A percentile compares a stretch with the other conserved stretches of the same genome.
Conservation (phyloP, 2,329 filamentous ascomycete genomes). For the Cadophora sp. region DNA sequence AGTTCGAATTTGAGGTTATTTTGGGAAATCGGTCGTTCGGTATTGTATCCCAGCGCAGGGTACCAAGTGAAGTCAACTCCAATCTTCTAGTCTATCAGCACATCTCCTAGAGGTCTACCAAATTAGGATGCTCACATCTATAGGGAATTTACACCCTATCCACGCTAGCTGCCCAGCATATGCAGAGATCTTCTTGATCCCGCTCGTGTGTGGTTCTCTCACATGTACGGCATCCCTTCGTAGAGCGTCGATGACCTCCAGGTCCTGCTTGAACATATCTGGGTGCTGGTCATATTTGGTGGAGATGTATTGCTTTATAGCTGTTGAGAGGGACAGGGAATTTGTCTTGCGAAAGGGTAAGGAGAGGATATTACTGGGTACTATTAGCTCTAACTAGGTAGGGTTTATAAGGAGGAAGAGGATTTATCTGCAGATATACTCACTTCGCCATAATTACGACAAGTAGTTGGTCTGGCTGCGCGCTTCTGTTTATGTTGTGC, state of each 20-base stretch:
- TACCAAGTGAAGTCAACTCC: constrained; percentile 98
- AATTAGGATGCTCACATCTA: constrained; percentile 69
- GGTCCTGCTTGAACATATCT: constrained; percentile 92
- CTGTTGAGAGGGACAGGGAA: constrained; percentile 76
- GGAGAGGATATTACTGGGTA: constrained; percentile 45
- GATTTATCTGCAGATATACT: neutral
- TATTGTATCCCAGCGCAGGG: constrained; percentile 89
- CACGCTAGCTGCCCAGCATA: constrained; percentile 94
- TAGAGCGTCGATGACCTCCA: constrained; percentile 83
- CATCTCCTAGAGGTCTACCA: neutral
- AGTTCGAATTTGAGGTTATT: constrained; percentile 82
- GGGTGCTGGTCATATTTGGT: constrained; percentile 99
- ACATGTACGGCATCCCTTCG: constrained; percentile 88
- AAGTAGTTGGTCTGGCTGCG: neutral
- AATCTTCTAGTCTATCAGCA: constrained; percentile 60
- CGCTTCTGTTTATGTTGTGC: neutral
- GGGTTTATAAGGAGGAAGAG: neutral
- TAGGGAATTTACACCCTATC: constrained; percentile 94
- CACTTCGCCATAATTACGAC: constrained; percentile 14
- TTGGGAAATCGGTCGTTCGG: constrained; percentile 70
- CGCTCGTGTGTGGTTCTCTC: constrained; percentile 85
- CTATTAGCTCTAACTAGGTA: constrained; percentile 19
- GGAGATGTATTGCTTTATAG: constrained; percentile 94
- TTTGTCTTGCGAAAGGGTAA: constrained; percentile 85
- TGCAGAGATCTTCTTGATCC: constrained; percentile 84